phyloP scores from a whole-genome alignment of 176 grass and related monocot species.

The Eleusine coracana region DNA sequence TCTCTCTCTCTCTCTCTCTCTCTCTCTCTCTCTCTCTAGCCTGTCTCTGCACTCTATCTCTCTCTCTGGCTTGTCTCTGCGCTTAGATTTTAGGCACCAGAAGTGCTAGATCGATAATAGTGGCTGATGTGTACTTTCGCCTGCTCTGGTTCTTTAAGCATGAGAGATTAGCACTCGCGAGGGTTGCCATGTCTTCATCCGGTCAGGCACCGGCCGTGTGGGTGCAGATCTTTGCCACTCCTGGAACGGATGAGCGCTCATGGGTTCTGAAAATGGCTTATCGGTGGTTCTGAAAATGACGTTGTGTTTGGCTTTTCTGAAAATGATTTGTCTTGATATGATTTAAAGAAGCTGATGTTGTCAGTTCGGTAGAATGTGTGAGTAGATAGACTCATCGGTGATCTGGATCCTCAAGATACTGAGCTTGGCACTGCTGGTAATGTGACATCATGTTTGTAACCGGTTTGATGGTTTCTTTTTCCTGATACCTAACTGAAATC shows the following conservation, averaged over 20 bases:
- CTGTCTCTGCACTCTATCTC: too few species aligned
- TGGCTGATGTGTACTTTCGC: too few species aligned
- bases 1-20: too few species aligned
- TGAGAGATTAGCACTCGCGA: background rate
- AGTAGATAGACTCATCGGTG: conserved; percentile 4
- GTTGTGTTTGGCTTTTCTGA: too few species aligned
- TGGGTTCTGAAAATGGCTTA: background rate
- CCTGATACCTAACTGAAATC: too few species aligned
- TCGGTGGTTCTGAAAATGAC: too few species aligned
- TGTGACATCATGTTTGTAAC: background rate
- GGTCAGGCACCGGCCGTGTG: background rate
- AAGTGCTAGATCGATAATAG: too few species aligned
- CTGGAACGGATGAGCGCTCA: background rate
- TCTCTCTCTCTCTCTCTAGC: too few species aligned
- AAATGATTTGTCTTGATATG: background rate
- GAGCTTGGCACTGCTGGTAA: background rate
- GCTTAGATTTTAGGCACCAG: too few species aligned
- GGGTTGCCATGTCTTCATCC: conserved; percentile 21
- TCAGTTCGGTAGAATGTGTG: conserved; percentile 21
- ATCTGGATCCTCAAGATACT: background rate
- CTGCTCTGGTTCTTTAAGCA: too few species aligned
- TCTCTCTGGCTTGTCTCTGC: too few species aligned
- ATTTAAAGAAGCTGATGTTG: background rate
- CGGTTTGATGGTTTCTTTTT: too few species aligned
- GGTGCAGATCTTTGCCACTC: background rate